Percentiles rank a stretch among this genome's conserved stretches.
phyloP scores from a whole-genome alignment of 2,329 filamentous ascomycete genomes.

The Coniochaeta ligniaria region DNA sequence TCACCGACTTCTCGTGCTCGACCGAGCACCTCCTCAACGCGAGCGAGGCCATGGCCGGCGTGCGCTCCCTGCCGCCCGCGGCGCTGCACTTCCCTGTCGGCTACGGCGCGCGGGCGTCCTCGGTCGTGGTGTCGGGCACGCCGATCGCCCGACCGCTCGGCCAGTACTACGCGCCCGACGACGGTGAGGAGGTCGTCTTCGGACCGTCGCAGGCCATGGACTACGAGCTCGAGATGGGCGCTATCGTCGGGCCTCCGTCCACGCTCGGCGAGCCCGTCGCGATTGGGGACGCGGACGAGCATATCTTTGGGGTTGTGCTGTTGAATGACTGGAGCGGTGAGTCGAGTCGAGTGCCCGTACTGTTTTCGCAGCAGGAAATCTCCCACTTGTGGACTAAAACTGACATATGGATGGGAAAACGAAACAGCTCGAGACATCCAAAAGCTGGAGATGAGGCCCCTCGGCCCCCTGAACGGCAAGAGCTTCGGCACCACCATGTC shows the following conservation, averaged over 20 bases:
- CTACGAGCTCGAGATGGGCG: slow-evolving; percentile 36
- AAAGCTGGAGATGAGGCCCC: slow-evolving; percentile 50
- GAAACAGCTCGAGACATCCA: slow-evolving; percentile 52
- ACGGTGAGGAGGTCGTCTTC: slow-evolving; percentile 16
- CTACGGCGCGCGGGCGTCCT: slow-evolving; percentile 48
- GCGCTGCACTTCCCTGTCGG: slow-evolving; percentile 42
- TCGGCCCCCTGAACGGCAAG: slow-evolving; percentile 56
- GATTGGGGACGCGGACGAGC: slow-evolving; percentile 42
- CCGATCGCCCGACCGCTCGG: slow-evolving; percentile 39
- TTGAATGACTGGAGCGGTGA: slow-evolving; percentile 56
- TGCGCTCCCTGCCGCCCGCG: slow-evolving; percentile 30
- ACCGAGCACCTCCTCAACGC: slow-evolving; percentile 46
- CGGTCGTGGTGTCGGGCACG: slow-evolving; percentile 41
- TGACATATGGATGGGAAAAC: too few relatives aligned
- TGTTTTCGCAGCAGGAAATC: too few relatives aligned
- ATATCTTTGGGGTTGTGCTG: slow-evolving; percentile 57
- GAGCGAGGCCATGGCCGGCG: slow-evolving; percentile 29
- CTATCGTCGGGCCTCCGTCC: slow-evolving; percentile 33
- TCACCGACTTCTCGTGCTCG: slow-evolving; percentile 50
- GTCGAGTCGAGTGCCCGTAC: too few relatives aligned
- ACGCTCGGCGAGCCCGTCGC: slow-evolving; percentile 26
- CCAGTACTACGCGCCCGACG: slow-evolving; percentile 22
- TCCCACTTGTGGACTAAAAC: too few relatives aligned
- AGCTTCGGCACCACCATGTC: slow-evolving; percentile 52
- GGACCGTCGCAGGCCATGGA: slow-evolving; percentile 27